Percentiles rank a stretch among this genome's conserved stretches.
These are phyloP conservation scores for Solioccasus polychromus DNA, from an alignment of 768 basidiomycete genomes.

Conservation along the genomic window DNA sequence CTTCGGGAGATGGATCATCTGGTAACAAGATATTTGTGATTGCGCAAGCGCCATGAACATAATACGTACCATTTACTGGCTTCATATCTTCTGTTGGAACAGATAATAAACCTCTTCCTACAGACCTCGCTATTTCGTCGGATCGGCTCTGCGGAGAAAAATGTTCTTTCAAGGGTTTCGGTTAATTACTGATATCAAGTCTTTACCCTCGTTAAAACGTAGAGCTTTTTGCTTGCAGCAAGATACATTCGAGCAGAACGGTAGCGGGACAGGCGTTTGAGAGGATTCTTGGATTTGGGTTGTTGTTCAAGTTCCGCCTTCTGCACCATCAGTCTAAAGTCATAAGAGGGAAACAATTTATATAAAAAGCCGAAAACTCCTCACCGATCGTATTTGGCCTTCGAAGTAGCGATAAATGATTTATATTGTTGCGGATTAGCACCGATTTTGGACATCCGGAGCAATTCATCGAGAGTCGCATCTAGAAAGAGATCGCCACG, in stretches of 20 bases:
- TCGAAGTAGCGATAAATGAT: not conserved
- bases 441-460: not conserved
- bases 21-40: not conserved
- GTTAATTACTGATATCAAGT: not conserved
- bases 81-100: not conserved
- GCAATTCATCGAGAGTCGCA: conserved; percentile 8
- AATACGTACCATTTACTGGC: conserved; percentile 1
- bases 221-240: conserved; percentile 4
- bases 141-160: conserved; percentile 7
- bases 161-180: not conserved
- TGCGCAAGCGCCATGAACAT: not conserved
- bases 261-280: conserved; percentile 1
- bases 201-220: conserved; percentile 2
- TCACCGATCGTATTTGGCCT: conserved; percentile 2
- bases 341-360: not conserved
- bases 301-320: not conserved
- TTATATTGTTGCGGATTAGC: not conserved
- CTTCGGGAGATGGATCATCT: not conserved
- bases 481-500: conserved; percentile 6
- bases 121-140: conserved; percentile 1
- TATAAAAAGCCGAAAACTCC: no score
- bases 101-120: conserved; percentile 2
- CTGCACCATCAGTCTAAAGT: not conserved
- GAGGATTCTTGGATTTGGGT: conserved; percentile 1
- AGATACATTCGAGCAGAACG: conserved; percentile 6